These are phyloP conservation scores for Colletotrichum lupini DNA, from an alignment of 2,329 filamentous ascomycete species.

Conservation along the genomic window DNA sequence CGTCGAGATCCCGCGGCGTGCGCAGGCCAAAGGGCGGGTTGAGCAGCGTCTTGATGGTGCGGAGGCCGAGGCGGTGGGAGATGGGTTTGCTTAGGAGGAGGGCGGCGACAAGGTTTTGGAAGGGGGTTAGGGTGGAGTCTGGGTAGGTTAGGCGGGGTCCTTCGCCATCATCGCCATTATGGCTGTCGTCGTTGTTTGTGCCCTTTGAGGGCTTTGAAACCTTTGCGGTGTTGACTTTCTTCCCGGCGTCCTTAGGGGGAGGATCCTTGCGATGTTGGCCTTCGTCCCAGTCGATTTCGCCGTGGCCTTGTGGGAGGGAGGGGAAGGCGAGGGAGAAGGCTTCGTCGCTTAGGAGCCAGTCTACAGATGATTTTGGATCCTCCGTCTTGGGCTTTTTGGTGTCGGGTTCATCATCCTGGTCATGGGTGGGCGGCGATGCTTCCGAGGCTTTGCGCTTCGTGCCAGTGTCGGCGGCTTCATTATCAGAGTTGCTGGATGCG, in stretches of 20 bases:
- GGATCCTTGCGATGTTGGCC: neutral
- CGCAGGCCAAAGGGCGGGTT: slow-evolving; percentile 51
- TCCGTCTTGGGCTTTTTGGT: neutral
- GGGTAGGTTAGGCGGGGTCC: slow-evolving; percentile 2
- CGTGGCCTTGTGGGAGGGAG: neutral
- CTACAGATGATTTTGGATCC: neutral
- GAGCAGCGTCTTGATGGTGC: slow-evolving; percentile 55
- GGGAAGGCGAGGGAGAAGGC: slow-evolving; percentile 9
- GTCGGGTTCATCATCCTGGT: neutral
- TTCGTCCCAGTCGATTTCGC: slow-evolving; percentile 16
- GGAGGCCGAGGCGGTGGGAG: slow-evolving; percentile 53
- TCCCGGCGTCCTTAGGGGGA: neutral
- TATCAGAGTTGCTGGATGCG: neutral
- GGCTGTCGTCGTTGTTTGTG: too few species aligned
- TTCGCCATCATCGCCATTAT: neutral
- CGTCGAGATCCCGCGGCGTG: slow-evolving; percentile 38
- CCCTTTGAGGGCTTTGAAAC: too few species aligned
- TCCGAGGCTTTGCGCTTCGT: slow-evolving; percentile 9
- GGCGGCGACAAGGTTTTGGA: slow-evolving; percentile 56
- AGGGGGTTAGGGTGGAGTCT: slow-evolving; percentile 46
- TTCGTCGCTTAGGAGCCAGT: slow-evolving; percentile 3
- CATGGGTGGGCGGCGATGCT: neutral
- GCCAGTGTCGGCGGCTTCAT: neutral
- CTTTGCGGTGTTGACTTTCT: fast-evolving
- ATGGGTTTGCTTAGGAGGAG: slow-evolving; percentile 56